Base-by-base conservation (phyloP, 306 rosid genomes). In the Castanea crenata region DNA sequence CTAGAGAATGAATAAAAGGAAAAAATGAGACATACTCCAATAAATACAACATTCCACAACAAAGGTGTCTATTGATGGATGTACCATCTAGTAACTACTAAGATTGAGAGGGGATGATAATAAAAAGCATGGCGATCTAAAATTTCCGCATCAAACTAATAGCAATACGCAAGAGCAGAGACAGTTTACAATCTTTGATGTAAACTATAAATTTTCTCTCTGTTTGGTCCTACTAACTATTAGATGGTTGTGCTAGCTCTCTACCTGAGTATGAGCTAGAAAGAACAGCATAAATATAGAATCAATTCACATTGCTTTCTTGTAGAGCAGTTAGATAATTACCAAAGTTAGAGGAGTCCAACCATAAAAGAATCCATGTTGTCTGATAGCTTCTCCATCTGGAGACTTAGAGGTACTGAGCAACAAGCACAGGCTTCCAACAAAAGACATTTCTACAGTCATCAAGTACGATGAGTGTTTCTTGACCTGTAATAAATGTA, bases 361-460 rank as follows among this genome's bases (percentile, higher is more conserved):
- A 56, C 90, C 98, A 83, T 87, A 77, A 78, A 95, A 95, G 84
- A 93, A 85, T 14, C 99, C 99, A 32, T 86, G 89, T 55, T 75
- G 82, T 79, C 83, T 86, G 63, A 95, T 91, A 75, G 97, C 92
- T 75, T 89, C 92, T 76, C 99, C 99, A 79, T 95, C 99, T 15
- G 98, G 97, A 82, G 98, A 93, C 84, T 92, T 95, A 64, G 80
- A 85, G 23, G 94, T 92, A 79, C 98, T 91, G 74, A 75, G 84
- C 83, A 89, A 86, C 83, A 95, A 71, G 85, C 97, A 95, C 59
- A 93, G 78, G 84, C 96, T 85, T 81, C 96, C 97, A 87, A 92
- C 99, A 38, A 95, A 38, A 25, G 98, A 95, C 99, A 95, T 95
- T 80, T 95, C 99, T 75, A 95, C 74, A 23, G 98, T 95, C 99